Conservation (phyloP, 73 alveolate species). For the Paramecium caudatum region DNA sequence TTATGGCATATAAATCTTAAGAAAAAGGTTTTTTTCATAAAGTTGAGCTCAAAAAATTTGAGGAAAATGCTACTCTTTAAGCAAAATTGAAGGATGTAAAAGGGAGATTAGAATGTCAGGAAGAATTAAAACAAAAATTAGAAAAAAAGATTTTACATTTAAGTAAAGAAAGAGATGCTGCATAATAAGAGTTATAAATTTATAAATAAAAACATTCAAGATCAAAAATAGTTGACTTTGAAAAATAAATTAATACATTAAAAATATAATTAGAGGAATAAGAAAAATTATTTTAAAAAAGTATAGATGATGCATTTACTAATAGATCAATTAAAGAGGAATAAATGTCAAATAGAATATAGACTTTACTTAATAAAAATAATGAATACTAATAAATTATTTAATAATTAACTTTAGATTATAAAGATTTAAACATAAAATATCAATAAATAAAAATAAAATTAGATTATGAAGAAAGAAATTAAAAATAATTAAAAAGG, state of each 20-base stretch:
- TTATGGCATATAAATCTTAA: neutral
- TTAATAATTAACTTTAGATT: neutral
- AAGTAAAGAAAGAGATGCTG: neutral
- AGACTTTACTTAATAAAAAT: neutral
- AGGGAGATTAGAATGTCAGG: neutral
- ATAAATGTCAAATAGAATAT: constrained; percentile 3
- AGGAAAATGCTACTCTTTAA: constrained; percentile 4
- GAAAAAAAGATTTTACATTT: neutral
- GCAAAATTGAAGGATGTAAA: neutral
- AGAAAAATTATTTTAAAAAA: neutral
- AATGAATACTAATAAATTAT: constrained; percentile 23
- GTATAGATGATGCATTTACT: neutral
- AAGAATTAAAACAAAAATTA: neutral
- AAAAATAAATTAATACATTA: constrained; percentile 15
- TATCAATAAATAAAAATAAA: neutral
- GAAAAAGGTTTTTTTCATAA: neutral
- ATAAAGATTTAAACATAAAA: constrained; percentile 16
- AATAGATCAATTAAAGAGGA: neutral
- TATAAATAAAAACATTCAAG: neutral
- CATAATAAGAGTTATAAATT: neutral
- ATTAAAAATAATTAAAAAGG: neutral
- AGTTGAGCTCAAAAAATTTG: neutral
- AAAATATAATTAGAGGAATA: neutral
- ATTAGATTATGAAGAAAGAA: constrained; percentile 38
- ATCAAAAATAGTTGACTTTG: neutral